Evolutionary conservation across 345 rosid genomes (phyloP).

Genomic region (Citropsis articulata): DNA sequence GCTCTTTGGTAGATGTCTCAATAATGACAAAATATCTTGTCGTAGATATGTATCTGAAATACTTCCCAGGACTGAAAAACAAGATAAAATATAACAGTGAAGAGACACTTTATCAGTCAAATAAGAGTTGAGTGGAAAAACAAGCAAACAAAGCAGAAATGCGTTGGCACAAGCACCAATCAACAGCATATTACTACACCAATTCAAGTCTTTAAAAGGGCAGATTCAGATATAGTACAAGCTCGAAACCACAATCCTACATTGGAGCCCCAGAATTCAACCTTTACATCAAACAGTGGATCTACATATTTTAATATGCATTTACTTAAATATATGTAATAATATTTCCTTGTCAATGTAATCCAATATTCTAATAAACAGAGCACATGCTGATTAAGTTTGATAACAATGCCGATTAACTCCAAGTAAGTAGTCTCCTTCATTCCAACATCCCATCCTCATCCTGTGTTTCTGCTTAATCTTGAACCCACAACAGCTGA

Average conservation of each 20-base stretch:
- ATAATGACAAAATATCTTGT: slow-evolving; percentile 32
- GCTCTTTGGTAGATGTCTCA: slow-evolving; percentile 37
- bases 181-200: neutral
- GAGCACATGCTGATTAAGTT: neutral
- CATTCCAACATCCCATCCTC: neutral
- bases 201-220: neutral
- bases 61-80: slow-evolving; percentile 56
- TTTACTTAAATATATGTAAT: neutral
- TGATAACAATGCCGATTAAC: neutral
- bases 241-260: neutral
- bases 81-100: slow-evolving; percentile 7
- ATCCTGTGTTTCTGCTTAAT: neutral
- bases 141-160: neutral
- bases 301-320: neutral
- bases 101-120: neutral
- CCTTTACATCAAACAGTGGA: neutral
- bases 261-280: neutral
- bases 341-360: neutral
- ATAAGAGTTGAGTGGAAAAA: neutral
- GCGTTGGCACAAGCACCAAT: neutral
- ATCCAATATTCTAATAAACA: neutral
- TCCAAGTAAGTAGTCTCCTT: neutral
- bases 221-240: neutral
- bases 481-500: neutral
- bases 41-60: slow-evolving; percentile 48